Evolutionary conservation across 2,329 filamentous ascomycete genomes (phyloP).

Genomic region (Coniosporium tulheliwenetii): DNA sequence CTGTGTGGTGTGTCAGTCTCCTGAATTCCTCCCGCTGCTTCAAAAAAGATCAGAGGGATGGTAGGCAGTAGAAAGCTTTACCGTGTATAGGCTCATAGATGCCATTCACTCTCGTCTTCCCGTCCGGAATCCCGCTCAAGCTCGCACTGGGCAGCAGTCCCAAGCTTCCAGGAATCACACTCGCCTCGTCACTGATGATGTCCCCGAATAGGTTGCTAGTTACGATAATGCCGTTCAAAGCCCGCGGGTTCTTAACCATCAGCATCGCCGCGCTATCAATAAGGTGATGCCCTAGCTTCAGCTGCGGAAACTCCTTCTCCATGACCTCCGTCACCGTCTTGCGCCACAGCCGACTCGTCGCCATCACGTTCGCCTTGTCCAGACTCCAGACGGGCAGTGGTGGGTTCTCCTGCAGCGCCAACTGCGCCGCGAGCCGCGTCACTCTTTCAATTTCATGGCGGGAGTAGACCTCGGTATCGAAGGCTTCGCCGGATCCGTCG

Average conservation of each 20-base stretch:
- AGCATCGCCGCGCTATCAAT: conserved; percentile 97
- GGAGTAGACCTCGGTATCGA: conserved; percentile 79
- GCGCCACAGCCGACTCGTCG: conserved; percentile 78
- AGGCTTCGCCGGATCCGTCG: conserved; percentile 57
- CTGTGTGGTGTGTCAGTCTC: conserved; percentile 21
- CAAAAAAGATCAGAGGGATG: too few species aligned
- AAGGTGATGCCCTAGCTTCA: conserved; percentile 74
- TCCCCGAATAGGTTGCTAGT: conserved; percentile 93
- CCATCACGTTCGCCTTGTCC: conserved; percentile 94
- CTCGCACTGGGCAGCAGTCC: conserved; percentile 80
- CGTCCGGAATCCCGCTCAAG: conserved; percentile 72
- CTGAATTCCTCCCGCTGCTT: too few species aligned
- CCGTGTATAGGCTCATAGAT: conserved; percentile 98
- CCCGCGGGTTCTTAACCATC: conserved; percentile 84
- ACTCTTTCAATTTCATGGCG: conserved; percentile 77
- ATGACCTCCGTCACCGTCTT: conserved; percentile 76
- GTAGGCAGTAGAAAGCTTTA: conserved; percentile 23
- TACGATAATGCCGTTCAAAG: conserved; percentile 79
- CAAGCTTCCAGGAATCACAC: conserved; percentile 81
- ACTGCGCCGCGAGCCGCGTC: conserved; percentile 62
- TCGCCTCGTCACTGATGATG: conserved; percentile 90
- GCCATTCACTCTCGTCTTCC: conserved; percentile 71
- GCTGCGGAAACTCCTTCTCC: conserved; percentile 72
- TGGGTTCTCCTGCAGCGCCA: conserved; percentile 63
- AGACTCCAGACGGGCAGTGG: conserved; percentile 69